phyloP scores from a whole-genome alignment of 345 rosid genomes.

The Eucalyptus tenuipes region DNA sequence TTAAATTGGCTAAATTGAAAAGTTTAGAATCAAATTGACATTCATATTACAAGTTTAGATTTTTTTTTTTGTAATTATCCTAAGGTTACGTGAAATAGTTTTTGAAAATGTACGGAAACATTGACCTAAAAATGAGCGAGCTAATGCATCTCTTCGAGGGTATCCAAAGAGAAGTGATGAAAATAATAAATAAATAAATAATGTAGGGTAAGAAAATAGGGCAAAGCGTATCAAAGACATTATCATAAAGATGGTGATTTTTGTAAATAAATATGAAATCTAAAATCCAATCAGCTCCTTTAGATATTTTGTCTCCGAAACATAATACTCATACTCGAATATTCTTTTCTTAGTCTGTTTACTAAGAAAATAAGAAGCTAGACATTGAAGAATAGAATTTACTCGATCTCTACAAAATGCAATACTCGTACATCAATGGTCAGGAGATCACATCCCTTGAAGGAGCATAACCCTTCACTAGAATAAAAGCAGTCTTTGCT shows the following conservation, averaged over 20 bases:
- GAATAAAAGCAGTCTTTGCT: neutral
- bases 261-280: neutral
- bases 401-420: neutral
- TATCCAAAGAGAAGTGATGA: neutral
- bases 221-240: neutral
- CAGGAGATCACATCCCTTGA: neutral
- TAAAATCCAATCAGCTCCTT: neutral
- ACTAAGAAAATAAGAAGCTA: neutral
- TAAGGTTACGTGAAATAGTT: too few species aligned
- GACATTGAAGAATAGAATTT: neutral
- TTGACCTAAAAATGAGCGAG: too few species aligned
- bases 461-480: neutral
- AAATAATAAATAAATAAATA: neutral
- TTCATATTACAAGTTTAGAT: too few species aligned
- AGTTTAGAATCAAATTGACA: too few species aligned
- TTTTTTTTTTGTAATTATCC: too few species aligned
- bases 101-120: too few species aligned
- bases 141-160: too few species aligned
- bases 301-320: neutral
- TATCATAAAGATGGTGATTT: neutral
- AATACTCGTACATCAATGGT: neutral
- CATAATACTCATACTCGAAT: neutral
- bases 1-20: too few species aligned
- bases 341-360: neutral
- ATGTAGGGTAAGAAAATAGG: neutral